These are phyloP conservation scores for Xylaria digitata DNA, from an alignment of 2,329 filamentous ascomycete species.

Conservation along the genomic window DNA sequence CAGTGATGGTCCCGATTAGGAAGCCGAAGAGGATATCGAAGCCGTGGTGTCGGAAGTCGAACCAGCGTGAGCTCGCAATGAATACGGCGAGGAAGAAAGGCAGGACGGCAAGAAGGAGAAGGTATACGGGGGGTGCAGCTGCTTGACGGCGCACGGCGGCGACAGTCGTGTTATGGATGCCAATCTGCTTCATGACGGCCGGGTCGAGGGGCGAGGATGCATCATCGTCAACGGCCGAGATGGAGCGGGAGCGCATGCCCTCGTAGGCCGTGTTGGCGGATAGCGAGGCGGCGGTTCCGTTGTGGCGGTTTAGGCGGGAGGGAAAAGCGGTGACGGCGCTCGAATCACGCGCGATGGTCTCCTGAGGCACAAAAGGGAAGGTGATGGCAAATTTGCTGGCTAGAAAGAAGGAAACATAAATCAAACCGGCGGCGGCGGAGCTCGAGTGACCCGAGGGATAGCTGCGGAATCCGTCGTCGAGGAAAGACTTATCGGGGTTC, in stretches of 20 bases:
- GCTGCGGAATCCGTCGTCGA: slow-evolving; percentile 85
- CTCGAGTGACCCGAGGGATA: slow-evolving; percentile 84
- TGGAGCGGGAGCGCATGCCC: slow-evolving; percentile 43
- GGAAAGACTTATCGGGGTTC: slow-evolving; percentile 67
- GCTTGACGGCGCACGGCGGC: slow-evolving; percentile 74
- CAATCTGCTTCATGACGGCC: slow-evolving; percentile 48
- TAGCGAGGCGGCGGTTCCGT: slow-evolving; percentile 11
- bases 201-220: slow-evolving; percentile 48
- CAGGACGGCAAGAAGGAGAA: slow-evolving; percentile 75
- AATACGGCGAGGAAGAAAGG: slow-evolving; percentile 82
- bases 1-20: slow-evolving; percentile 76
- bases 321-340: slow-evolving; percentile 74
- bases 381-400: slow-evolving; percentile 83
- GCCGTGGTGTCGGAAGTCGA: slow-evolving; percentile 89
- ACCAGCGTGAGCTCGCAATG: slow-evolving; percentile 86
- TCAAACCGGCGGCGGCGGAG: slow-evolving; percentile 80
- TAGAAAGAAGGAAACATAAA: slow-evolving; percentile 88
- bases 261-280: slow-evolving; percentile 51
- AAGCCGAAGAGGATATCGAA: slow-evolving; percentile 93
- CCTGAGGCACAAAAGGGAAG: slow-evolving; percentile 73
- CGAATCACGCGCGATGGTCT: slow-evolving; percentile 58
- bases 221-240: slow-evolving; percentile 39
- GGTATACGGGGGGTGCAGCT: slow-evolving; percentile 84
- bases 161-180: slow-evolving; percentile 54
- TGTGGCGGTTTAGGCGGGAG: slow-evolving; percentile 70